Evolutionary conservation across 805 yeast species (phyloP).

Genomic region (Candida arabinofermentans): DNA sequence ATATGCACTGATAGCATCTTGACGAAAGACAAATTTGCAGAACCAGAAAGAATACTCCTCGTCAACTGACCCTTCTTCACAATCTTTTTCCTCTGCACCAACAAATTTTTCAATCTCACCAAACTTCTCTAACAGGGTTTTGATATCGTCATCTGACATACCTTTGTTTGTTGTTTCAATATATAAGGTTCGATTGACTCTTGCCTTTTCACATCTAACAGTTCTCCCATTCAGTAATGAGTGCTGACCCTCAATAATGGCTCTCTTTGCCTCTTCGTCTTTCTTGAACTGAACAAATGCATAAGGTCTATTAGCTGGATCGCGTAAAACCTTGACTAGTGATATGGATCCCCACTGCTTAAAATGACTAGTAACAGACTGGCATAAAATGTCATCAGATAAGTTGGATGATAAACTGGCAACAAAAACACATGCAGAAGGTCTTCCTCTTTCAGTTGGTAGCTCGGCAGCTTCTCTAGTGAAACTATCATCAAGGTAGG

Average conservation of each 20-base stretch:
- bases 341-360: conserved; percentile 66
- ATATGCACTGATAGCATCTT: conserved; percentile 83
- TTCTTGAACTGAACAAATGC: conserved; percentile 85
- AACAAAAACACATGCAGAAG: conserved; percentile 85
- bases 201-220: conserved; percentile 86
- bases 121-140: conserved; percentile 40
- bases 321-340: conserved; percentile 78
- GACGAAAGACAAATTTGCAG: conserved; percentile 72
- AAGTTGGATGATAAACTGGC: conserved; percentile 71
- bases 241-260: conserved; percentile 66
- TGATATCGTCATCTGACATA: conserved; percentile 30
- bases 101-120: conserved; percentile 77
- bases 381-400: conserved; percentile 67
- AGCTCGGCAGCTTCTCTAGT: conserved; percentile 13
- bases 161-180: conserved; percentile 36
- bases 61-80: conserved; percentile 11
- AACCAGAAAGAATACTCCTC: conserved; percentile 48
- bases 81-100: conserved; percentile 35
- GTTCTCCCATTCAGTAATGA: conserved; percentile 67
- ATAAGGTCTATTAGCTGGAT: conserved; percentile 79
- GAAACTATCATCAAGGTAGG: conserved; percentile 18
- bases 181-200: conserved; percentile 82
- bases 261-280: conserved; percentile 65
- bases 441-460: conserved; percentile 47
- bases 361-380: conserved; percentile 67